These are phyloP conservation scores for Candida lessepsii DNA, from an alignment of 805 yeast species.

Conservation along the genomic window DNA sequence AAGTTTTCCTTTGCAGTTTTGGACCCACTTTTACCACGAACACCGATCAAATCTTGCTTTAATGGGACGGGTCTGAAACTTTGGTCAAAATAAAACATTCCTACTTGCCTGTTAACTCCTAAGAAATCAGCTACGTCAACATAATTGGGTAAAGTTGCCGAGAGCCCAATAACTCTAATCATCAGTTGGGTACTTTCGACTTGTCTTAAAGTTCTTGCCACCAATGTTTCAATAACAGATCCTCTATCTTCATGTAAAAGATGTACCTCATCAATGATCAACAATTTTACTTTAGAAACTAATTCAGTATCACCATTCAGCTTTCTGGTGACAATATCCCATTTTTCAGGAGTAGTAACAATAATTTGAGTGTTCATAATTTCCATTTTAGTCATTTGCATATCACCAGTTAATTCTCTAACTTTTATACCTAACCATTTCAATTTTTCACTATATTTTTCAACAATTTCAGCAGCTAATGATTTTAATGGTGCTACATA, in stretches of 20 bases:
- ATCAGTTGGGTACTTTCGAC: conserved; percentile 92
- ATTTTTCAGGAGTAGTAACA: conserved; percentile 94
- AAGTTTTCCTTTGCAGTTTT: conserved; percentile 68
- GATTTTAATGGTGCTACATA: conserved; percentile 95
- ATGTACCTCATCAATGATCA: conserved; percentile 96
- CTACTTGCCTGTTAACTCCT: conserved; percentile 84
- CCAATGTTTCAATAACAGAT: conserved; percentile 92
- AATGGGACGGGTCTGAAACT: conserved; percentile 93
- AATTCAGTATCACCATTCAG: conserved; percentile 85
- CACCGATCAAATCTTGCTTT: conserved; percentile 84
- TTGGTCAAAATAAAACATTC: conserved; percentile 93
- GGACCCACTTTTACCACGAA: conserved; percentile 79
- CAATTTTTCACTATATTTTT: conserved; percentile 74
- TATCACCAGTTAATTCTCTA: conserved; percentile 89
- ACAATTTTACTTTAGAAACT: conserved; percentile 76
- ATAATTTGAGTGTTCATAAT: conserved; percentile 75
- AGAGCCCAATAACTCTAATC: conserved; percentile 90
- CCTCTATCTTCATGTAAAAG: conserved; percentile 96
- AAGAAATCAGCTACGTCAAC: conserved; percentile 93
- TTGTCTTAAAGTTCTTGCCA: conserved; percentile 90
- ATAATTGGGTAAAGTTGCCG: conserved; percentile 91
- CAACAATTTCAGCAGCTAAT: conserved; percentile 94
- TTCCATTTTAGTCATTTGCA: conserved; percentile 72
- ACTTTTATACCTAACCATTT: conserved; percentile 86
- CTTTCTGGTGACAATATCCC: conserved; percentile 98